phyloP scores from a whole-genome alignment of 129 eudicot genomes.

The Sambucus nigra region DNA sequence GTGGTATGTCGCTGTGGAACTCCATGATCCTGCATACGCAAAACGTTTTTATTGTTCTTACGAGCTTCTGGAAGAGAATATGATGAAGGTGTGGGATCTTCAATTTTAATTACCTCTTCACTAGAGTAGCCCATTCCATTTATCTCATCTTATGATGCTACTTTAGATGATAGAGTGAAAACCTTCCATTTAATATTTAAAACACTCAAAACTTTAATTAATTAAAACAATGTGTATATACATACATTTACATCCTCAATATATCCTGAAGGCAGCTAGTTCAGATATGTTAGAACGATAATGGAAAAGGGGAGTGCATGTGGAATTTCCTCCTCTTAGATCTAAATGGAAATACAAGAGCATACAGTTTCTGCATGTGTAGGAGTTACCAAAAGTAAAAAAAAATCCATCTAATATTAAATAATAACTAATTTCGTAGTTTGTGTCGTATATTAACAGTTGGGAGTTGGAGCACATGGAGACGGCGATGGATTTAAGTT shows the following conservation, averaged over 20 bases:
- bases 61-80: constrained; percentile 78
- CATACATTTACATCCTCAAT: neutral
- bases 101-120: neutral
- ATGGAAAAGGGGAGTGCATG: neutral
- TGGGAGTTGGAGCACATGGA: constrained; percentile 52
- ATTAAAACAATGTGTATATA: neutral
- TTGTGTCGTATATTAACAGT: constrained; percentile 27
- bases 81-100: constrained; percentile 65
- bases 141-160: neutral
- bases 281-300: too few species aligned
- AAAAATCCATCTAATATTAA: neutral
- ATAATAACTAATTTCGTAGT: neutral
- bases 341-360: neutral
- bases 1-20: constrained; percentile 99
- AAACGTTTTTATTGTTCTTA: constrained; percentile 89
- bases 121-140: neutral
- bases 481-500: constrained; percentile 76
- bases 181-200: neutral
- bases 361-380: neutral
- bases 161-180: neutral
- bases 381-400: neutral
- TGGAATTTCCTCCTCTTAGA: neutral
- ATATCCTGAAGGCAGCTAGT: neutral
- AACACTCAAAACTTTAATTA: neutral
- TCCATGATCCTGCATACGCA: constrained; percentile 93